Evolutionary conservation across 805 yeast species (phyloP).

Genomic region (Vanderwaltozyma polyspora): DNA sequence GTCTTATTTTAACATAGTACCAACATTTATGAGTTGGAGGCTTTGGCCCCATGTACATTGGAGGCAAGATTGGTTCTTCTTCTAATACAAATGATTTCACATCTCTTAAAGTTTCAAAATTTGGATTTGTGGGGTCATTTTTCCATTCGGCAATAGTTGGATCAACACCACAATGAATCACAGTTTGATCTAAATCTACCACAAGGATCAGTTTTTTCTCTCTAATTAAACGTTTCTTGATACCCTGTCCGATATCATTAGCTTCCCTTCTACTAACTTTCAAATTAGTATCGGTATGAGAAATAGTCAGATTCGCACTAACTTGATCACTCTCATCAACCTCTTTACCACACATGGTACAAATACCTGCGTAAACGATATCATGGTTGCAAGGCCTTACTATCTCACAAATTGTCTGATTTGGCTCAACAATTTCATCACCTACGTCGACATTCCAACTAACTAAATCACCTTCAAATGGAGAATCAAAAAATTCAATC

Average conservation of each 20-base stretch:
- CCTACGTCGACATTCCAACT: constrained; percentile 41
- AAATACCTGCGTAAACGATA: constrained; percentile 87
- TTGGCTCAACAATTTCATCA: constrained; percentile 41
- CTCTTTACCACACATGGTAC: constrained; percentile 84
- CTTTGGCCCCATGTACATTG: constrained; percentile 48
- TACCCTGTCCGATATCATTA: constrained; percentile 58
- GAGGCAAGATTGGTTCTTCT: constrained; percentile 56
- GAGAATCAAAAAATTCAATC: constrained; percentile 71
- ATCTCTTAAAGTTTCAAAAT: constrained; percentile 73
- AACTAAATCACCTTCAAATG: constrained; percentile 60
- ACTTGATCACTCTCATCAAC: constrained; percentile 75
- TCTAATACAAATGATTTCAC: constrained; percentile 67
- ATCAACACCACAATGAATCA: constrained; percentile 94
- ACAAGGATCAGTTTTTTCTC: constrained; percentile 73
- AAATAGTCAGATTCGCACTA: constrained; percentile 44
- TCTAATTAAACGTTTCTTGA: constrained; percentile 48
- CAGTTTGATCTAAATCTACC: constrained; percentile 94
- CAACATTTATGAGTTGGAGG: constrained; percentile 56
- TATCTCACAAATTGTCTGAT: constrained; percentile 44
- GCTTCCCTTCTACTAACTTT: constrained; percentile 84
- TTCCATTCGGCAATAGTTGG: constrained; percentile 97
- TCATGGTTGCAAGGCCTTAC: constrained; percentile 84
- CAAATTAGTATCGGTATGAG: constrained; percentile 77
- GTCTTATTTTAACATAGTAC: constrained; percentile 88
- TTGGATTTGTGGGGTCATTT: constrained; percentile 72